Evolutionary conservation across 2,329 filamentous ascomycete genomes (phyloP), one percentile per base, ranked within the genome.

Genomic region (Thelonectria blattea): DNA sequence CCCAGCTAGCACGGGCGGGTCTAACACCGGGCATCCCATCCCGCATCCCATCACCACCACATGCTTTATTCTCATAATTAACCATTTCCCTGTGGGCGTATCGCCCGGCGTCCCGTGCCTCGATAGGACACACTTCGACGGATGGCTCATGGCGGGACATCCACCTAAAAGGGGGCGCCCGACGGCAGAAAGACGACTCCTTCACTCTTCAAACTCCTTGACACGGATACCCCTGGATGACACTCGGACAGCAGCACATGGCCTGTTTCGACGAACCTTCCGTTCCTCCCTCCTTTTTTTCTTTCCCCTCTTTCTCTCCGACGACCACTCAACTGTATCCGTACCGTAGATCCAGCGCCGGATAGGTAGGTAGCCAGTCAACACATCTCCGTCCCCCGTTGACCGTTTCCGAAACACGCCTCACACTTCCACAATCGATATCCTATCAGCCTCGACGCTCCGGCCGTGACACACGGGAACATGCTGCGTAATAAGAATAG

Each of bases 151-250:
- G 15, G 22, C 22, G 20, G 20, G 22, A 30, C 45, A 45, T 45
- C 45, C 45, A 47, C 47, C 18, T 2, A 8, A 20, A 49, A 37
- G 47, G 47, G n/a, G 47, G 30, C 8, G 27, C 27, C 27, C 3
- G 17, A 11, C 22, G 30, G 51, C 51, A 39, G 14, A 27, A 15
- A 50, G 22, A 24, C 22, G 22, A 49, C 39, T 47, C 49, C 50
- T 42, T 50, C 43, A 24, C 56, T 53, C 50, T 12, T 27, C 37
- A 41, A 30, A 14, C 45, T 55, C 34, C 58, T 42, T 49, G 47
- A 48, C 58, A 52, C 53, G 48, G 58, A 56, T 60, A 52, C 58
- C 58, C 58, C 58, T 60, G 52, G 49, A 52, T 51, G 52, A 60
- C 47, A 55, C 52, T 60, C 47, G 20, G 46, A 47, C 42, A 52